Percentiles rank a stretch among this genome's conserved stretches.
Conservation (phyloP, 768 basidiomycete genomes). For the Lanmaoa pseudosensibilis region DNA sequence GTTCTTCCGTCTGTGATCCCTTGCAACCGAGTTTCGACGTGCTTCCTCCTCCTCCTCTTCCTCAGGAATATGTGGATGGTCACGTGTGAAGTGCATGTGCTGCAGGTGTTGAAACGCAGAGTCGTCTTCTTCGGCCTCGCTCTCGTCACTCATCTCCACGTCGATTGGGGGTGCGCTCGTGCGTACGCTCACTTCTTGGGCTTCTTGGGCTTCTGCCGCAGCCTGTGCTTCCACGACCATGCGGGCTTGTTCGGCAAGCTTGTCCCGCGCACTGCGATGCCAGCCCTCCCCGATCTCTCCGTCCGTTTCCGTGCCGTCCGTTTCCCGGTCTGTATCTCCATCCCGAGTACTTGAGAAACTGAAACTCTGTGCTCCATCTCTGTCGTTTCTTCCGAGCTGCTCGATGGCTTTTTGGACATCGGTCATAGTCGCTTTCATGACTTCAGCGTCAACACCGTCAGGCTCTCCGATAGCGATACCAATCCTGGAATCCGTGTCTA, state of each 20-base stretch:
- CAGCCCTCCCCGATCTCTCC: conserved; percentile 58
- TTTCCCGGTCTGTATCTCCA: conserved; percentile 46
- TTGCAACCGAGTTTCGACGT: conserved; percentile 25
- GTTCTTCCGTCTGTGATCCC: conserved; percentile 20
- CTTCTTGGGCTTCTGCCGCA: conserved; percentile 49
- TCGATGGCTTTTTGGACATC: conserved; percentile 91
- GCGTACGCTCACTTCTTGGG: conserved; percentile 46
- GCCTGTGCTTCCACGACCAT: conserved; percentile 50
- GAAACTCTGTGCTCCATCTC: conserved; percentile 66
- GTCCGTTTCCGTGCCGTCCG: conserved; percentile 51
- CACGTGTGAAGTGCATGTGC: conserved; percentile 40
- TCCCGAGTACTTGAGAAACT: conserved; percentile 72
- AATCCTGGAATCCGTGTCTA: conserved; percentile 25
- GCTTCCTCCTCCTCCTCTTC: conserved; percentile 63
- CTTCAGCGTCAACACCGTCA: conserved; percentile 41
- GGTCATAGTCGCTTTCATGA: conserved; percentile 86
- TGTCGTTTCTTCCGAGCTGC: conserved; percentile 65
- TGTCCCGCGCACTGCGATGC: conserved; percentile 64
- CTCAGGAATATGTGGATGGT: conserved; percentile 65
- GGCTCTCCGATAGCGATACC: conserved; percentile 29
- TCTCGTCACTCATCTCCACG: conserved; percentile 78
- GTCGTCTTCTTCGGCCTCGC: conserved; percentile 65
- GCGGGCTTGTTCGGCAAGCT: conserved; percentile 69
- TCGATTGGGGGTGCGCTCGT: conserved; percentile 62
- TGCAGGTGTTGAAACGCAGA: conserved; percentile 36